Percentiles rank a stretch among this genome's conserved stretches.
Conservation (phyloP, 1,284 basidiomycete species). For the Puccinia coronata region DNA sequence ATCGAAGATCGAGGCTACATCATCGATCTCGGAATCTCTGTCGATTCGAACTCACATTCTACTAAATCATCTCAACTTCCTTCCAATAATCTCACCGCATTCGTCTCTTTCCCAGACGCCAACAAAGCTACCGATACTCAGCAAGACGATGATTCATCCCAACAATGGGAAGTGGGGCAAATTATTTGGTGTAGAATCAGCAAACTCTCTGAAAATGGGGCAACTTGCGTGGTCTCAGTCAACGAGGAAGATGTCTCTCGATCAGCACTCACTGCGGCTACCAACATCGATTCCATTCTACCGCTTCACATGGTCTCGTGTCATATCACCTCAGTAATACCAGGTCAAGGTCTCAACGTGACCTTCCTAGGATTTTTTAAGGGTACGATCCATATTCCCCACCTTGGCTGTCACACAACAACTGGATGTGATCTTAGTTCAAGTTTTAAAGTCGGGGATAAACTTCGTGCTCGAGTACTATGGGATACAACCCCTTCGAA, state of each 20-base stretch:
- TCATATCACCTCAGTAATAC: slow-evolving; percentile 63
- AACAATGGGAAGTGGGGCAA: slow-evolving; percentile 65
- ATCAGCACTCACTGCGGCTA: slow-evolving; percentile 26
- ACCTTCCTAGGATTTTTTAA: slow-evolving; percentile 92
- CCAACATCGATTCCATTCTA: slow-evolving; percentile 44
- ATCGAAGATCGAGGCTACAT: slow-evolving; percentile 94
- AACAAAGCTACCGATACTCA: neutral
- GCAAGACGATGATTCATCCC: slow-evolving; percentile 70
- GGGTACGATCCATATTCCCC: slow-evolving; percentile 78
- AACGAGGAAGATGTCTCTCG: slow-evolving; percentile 30
- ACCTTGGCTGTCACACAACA: slow-evolving; percentile 2
- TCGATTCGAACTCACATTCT: slow-evolving; percentile 57
- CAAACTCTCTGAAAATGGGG: slow-evolving; percentile 70
- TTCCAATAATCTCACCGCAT: slow-evolving; percentile 53
- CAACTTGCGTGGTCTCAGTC: slow-evolving; percentile 66
- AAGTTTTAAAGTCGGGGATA: slow-evolving; percentile 76
- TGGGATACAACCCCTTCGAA: slow-evolving; percentile 70
- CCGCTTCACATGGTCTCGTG: slow-evolving; percentile 61
- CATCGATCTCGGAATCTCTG: slow-evolving; percentile 77
- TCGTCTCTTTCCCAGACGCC: slow-evolving; percentile 50
- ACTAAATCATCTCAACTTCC: slow-evolving; percentile 52
- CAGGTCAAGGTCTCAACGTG: slow-evolving; percentile 77
- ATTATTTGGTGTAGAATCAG: slow-evolving; percentile 69
- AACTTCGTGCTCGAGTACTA: slow-evolving; percentile 81
- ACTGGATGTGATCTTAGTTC: slow-evolving; percentile 61